Evolutionary conservation across 371 early-diverging fungal species (phyloP).

Genomic region (Apophysomyces trapeziformis): DNA sequence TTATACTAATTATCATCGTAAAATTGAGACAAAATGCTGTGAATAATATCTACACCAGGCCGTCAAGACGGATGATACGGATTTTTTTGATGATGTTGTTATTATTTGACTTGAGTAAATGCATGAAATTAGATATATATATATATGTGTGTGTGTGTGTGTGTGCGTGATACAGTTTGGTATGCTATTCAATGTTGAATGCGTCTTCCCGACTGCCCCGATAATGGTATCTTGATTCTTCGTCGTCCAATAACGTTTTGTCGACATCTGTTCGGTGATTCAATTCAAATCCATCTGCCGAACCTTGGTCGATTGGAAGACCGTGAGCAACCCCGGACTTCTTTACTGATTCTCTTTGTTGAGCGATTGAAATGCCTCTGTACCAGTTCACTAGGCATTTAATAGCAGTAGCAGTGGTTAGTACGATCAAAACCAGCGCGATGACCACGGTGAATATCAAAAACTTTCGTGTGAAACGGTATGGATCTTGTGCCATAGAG

Average conservation of each 20-base stretch:
- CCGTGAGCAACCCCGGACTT: slow-evolving; percentile 19
- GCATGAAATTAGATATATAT: not conserved
- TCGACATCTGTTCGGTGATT: slow-evolving; percentile 8
- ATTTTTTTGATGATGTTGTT: no score
- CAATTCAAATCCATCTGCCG: slow-evolving; percentile 25
- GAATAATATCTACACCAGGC: no score
- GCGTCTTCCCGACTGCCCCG: not conserved
- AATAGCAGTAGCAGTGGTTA: slow-evolving; percentile 30
- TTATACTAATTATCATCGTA: no score
- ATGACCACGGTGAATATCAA: slow-evolving; percentile 49
- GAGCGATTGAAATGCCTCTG: slow-evolving; percentile 31
- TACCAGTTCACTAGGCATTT: slow-evolving; percentile 32
- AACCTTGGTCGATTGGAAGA: slow-evolving; percentile 31
- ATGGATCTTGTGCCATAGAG: slow-evolving; percentile 33
- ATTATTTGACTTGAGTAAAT: no score
- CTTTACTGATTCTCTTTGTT: slow-evolving; percentile 21
- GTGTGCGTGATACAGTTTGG: not conserved
- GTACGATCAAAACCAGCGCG: slow-evolving; percentile 28
- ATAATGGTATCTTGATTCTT: slow-evolving; percentile 1
- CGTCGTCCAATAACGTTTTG: slow-evolving; percentile 17
- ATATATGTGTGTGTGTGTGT: not conserved
- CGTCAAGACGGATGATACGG: no score
- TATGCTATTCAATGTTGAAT: not conserved
- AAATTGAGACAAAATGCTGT: no score
- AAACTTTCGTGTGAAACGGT: slow-evolving; percentile 50